Evolutionary conservation across 1,284 basidiomycete genomes (phyloP).

Genomic region (Bjerkandera adusta): DNA sequence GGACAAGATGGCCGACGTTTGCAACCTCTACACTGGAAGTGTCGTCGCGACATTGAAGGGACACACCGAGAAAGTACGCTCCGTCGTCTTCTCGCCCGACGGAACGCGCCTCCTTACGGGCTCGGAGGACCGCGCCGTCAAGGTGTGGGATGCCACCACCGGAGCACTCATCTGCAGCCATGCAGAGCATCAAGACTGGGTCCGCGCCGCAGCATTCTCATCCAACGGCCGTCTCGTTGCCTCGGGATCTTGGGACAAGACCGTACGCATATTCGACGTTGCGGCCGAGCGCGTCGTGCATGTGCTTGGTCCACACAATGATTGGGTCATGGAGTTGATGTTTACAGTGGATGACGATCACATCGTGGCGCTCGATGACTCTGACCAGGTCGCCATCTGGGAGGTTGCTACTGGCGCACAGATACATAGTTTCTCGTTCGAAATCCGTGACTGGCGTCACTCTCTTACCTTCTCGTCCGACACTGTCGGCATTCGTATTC

Average conservation of each 20-base stretch:
- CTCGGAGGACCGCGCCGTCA: conserved; percentile 20
- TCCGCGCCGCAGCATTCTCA: conserved; percentile 16
- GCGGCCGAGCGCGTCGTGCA: conserved; percentile 6
- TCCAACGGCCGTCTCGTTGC: conserved; percentile 18
- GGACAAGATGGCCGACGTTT: no score
- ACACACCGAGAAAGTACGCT: no score
- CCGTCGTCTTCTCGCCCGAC: conserved; percentile 6
- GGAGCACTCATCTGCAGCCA: conserved; percentile 14
- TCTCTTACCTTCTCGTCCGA: no score
- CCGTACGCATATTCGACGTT: conserved; percentile 16
- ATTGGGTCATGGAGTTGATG: conserved; percentile 11
- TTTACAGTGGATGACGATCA: conserved; percentile 18
- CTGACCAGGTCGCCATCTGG: no score
- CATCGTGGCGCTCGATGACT: conserved; percentile 18
- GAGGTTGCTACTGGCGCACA: no score
- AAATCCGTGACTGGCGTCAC: no score
- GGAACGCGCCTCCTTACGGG: conserved; percentile 14
- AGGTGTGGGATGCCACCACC: conserved; percentile 21
- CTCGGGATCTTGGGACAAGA: conserved; percentile 17
- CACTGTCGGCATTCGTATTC: no score
- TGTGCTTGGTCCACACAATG: conserved; percentile 16
- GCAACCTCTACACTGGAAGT: no score
- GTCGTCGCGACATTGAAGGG: no score
- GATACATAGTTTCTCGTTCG: no score
- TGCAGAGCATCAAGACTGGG: conserved; percentile 19